These are phyloP conservation scores for Oldenlandia corymbosa DNA, from an alignment of 257 asterid genomes.

Conservation along the genomic window DNA sequence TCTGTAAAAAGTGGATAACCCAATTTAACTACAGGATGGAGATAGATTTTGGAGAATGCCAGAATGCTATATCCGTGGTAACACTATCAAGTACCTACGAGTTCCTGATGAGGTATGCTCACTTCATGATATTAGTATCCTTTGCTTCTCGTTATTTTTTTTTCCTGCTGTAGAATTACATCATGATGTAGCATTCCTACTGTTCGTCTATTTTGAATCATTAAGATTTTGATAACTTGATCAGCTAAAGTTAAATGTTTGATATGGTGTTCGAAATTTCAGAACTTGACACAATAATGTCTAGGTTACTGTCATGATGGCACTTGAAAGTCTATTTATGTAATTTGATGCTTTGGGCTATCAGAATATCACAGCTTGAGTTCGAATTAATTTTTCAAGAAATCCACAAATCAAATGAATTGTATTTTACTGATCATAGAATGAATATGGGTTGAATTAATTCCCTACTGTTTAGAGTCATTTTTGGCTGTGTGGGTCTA, in stretches of 20 bases:
- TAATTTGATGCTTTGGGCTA: not conserved
- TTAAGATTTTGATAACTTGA: too few relatives aligned
- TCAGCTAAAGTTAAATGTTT: not conserved
- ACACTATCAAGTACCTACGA: constrained; percentile 64
- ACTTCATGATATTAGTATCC: constrained; percentile 42
- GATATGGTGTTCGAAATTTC: not conserved
- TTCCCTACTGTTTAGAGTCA: not conserved
- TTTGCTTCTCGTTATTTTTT: not conserved
- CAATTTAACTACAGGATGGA: constrained; percentile 61
- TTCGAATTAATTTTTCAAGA: not conserved
- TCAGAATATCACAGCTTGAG: not conserved
- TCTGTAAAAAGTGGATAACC: constrained; percentile 3
- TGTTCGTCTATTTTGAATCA: too few relatives aligned
- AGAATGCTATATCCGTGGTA: constrained; percentile 72
- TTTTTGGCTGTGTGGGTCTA: not conserved
- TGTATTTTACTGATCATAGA: not conserved
- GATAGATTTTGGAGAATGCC: constrained; percentile 99
- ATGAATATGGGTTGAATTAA: not conserved
- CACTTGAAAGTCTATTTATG: not conserved
- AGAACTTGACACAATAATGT: not conserved
- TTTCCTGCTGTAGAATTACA: not conserved
- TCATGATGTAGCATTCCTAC: not conserved
- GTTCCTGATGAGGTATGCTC: constrained; percentile 89
- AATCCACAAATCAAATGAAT: not conserved
- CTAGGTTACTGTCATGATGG: not conserved